phyloP scores from a whole-genome alignment of 2,329 filamentous ascomycete genomes.

The Penicillium concentricum region DNA sequence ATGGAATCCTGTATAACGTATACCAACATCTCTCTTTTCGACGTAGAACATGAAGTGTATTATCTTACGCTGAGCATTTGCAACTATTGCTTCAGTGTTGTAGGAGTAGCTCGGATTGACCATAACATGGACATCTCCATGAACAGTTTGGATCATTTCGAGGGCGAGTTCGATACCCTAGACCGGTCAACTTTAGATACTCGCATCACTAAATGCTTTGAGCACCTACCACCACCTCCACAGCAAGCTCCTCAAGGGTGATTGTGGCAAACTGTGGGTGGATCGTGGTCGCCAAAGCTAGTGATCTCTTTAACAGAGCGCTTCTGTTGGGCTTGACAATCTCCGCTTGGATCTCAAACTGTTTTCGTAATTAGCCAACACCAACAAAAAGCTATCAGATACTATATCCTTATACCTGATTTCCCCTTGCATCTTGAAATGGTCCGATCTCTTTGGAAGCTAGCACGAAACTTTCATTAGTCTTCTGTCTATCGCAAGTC shows the following conservation, averaged over 20 bases:
- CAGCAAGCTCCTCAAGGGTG: not conserved
- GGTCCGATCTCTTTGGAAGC: not conserved
- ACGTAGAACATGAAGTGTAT: not conserved
- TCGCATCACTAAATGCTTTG: not conserved
- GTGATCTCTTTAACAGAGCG: not conserved
- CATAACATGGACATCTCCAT: not conserved
- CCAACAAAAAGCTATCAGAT: not conserved
- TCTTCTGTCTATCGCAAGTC: not conserved
- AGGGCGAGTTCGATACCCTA: not conserved
- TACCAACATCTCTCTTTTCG: not conserved
- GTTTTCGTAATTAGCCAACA: not conserved
- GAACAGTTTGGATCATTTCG: not conserved
- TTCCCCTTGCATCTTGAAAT: not conserved
- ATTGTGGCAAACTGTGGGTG: not conserved
- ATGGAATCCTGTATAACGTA: not conserved
- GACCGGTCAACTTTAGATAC: not conserved
- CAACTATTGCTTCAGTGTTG: not conserved
- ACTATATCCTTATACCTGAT: not conserved
- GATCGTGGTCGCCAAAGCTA: not conserved
- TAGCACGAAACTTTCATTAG: not conserved
- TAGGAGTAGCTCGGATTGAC: not conserved
- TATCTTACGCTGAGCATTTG: not conserved
- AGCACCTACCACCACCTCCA: not conserved
- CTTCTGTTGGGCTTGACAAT: not conserved
- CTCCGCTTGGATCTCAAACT: not conserved